Conservation (phyloP, 352 stramenopile genomes). For the Phytophthora hibernalis region DNA sequence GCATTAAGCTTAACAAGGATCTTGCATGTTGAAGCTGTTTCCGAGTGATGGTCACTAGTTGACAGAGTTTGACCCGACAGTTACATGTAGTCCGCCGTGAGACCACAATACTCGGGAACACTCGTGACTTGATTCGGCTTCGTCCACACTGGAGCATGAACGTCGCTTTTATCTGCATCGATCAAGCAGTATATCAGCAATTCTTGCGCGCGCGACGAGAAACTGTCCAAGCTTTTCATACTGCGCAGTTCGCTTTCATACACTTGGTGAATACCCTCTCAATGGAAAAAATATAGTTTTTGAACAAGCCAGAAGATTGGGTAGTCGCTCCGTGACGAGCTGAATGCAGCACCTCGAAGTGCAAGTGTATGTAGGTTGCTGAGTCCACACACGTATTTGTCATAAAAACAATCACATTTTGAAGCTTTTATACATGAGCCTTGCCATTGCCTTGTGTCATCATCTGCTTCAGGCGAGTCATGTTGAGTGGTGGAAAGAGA, state of each 20-base stretch:
- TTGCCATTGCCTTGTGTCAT: constrained; percentile 35
- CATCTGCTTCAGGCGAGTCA: constrained; percentile 46
- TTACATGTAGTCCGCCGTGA: constrained; percentile 7
- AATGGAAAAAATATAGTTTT: constrained; percentile 3
- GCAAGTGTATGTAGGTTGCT: background rate
- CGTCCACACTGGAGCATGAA: constrained; percentile 43
- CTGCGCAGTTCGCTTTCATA: constrained; percentile 14
- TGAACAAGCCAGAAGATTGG: background rate
- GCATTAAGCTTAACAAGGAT: constrained; percentile 8
- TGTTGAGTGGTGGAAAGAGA: constrained; percentile 52
- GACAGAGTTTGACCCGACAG: constrained; percentile 13
- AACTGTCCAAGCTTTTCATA: constrained; percentile 25
- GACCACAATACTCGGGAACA: constrained; percentile 1
- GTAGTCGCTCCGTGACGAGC: background rate
- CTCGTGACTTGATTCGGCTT: constrained; percentile 54
- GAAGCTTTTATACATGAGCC: background rate
- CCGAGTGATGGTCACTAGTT: constrained; percentile 7
- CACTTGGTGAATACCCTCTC: constrained; percentile 19
- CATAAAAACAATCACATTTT: too few species aligned
- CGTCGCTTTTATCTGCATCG: constrained; percentile 64
- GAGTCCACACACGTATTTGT: background rate
- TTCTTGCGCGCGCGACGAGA: constrained; percentile 40
- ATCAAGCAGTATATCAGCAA: constrained; percentile 39
- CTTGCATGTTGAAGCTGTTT: constrained; percentile 15
- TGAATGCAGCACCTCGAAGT: background rate